A percentile compares a stretch with the other conserved stretches of the same genome.
Evolutionary conservation across 2,329 filamentous ascomycete species (phyloP).

Genomic region (Sphaerulina populicola): DNA sequence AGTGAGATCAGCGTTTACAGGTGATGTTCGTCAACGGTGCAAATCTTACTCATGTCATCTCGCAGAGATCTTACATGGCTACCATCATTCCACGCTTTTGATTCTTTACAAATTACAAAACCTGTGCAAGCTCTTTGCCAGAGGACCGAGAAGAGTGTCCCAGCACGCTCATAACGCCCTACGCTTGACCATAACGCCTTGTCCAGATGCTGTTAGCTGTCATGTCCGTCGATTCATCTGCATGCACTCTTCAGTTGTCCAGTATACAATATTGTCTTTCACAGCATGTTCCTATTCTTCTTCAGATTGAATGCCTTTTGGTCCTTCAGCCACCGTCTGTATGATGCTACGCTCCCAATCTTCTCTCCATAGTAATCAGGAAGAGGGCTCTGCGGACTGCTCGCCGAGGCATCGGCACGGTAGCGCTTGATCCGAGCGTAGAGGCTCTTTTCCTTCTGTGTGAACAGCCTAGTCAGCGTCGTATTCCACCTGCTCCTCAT

Average conservation of each 20-base stretch:
- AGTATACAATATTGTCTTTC: slow-evolving; percentile 20
- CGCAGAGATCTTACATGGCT: neutral
- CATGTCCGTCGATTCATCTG: neutral
- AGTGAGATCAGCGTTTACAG: no score
- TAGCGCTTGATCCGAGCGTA: slow-evolving; percentile 85
- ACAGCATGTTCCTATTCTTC: slow-evolving; percentile 64
- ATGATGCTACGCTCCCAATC: slow-evolving; percentile 84
- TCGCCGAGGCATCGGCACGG: slow-evolving; percentile 81
- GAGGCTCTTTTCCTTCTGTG: slow-evolving; percentile 84
- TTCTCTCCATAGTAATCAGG: slow-evolving; percentile 99
- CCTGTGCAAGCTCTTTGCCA: neutral
- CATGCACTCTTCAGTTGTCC: neutral
- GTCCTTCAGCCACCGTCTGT: slow-evolving; percentile 93
- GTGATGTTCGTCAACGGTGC: no score
- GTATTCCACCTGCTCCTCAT: neutral
- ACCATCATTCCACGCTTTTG: neutral
- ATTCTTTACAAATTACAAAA: neutral
- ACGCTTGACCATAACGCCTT: slow-evolving; percentile 1
- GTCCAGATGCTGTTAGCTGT: slow-evolving; percentile 1
- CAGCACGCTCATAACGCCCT: slow-evolving; percentile 1
- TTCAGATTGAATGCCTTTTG: slow-evolving; percentile 87
- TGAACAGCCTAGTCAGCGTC: slow-evolving; percentile 9
- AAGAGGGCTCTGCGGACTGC: slow-evolving; percentile 83
- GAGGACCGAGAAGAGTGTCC: neutral
- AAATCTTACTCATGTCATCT: neutral